Base-by-base conservation (phyloP, 495 filamentous ascomycete species). In the Rostrohypoxylon terebratum region DNA sequence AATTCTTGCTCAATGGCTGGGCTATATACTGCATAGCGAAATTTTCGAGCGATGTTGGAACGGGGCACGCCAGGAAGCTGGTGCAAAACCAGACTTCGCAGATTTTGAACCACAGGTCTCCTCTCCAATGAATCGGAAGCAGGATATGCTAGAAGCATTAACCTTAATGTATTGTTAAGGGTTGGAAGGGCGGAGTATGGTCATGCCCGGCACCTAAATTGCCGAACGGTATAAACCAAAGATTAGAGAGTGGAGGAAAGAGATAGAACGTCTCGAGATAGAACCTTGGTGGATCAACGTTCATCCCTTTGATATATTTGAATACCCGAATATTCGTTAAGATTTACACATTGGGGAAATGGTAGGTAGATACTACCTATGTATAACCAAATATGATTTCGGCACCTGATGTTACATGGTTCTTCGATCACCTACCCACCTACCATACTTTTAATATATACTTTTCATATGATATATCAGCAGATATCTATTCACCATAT, bases 121-220 rank as follows among this genome's bases (percentile, higher is more conserved):
- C 28, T 28, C 28, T 5, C 28, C 28, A 28, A n/a, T 13, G 7
- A 33, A 65, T 31, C 66, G 71, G 71, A 45, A 42, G 25, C 63
- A 74, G 45, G 25, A 38, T 4, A 20, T 65, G 18, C 65, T 53
- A 25, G 73, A 75, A n/a, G 60, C 23, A 13, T 16, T 74, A 6
- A 55, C 23, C 16, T 16, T 74, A 6, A 55, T 73, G 69, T 23
- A 65, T 11, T 73, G 63, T 8, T 63, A 72, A 25, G 69, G 73
- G 4, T 4, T 75, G 13, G 64, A 66, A 23, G 69, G 59, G 0
- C 3, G 65, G 6, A 58, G 64, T 9, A 69, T 73, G 69, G 36
- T 68, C 14, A 16, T 13, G 16, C 54, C 59, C 3, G 59, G 57
- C 9, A 54, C 21, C 14, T 23, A 58, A n/a, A 10, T 23, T 18